These are phyloP conservation scores for Quercus berberidifolia DNA, from an alignment of 306 rosid genomes.

Conservation along the genomic window DNA sequence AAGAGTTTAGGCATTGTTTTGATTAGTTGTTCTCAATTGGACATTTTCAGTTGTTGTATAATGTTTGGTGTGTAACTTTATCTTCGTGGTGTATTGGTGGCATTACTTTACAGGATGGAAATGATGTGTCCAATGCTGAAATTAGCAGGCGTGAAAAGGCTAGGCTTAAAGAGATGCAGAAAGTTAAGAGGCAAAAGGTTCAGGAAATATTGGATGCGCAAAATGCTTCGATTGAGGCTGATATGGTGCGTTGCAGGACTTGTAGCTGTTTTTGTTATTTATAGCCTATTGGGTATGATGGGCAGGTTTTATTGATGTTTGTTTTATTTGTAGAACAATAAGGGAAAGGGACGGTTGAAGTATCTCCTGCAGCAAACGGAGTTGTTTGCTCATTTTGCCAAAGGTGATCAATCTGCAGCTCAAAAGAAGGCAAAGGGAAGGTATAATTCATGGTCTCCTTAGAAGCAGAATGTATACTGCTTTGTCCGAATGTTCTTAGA, in stretches of 20 bases:
- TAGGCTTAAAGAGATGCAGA: conserved; percentile 75
- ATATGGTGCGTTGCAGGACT: conserved; percentile 54
- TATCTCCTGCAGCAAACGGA: conserved; percentile 98
- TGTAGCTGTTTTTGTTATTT: background rate
- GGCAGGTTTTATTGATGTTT: background rate
- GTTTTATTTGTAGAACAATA: conserved; percentile 55
- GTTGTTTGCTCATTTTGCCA: conserved; percentile 95
- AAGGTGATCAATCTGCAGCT: conserved; percentile 69
- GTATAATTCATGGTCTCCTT: conserved; percentile 29
- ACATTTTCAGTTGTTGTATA: background rate
- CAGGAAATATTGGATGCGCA: conserved; percentile 85
- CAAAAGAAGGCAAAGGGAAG: conserved; percentile 81
- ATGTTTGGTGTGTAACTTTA: background rate
- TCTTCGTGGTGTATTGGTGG: background rate
- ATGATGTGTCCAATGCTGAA: conserved; percentile 34
- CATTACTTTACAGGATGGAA: conserved; percentile 40
- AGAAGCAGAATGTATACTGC: background rate
- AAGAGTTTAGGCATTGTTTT: no score
- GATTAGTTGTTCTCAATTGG: background rate
- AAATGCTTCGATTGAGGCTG: conserved; percentile 88
- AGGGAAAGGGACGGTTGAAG: conserved; percentile 86
- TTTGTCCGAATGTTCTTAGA: no score
- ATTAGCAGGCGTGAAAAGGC: conserved; percentile 82
- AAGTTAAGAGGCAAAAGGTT: conserved; percentile 75
- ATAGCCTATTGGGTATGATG: background rate